Evolutionary conservation across 2,329 filamentous ascomycete genomes (phyloP), one percentile per base, ranked within the genome.

Genomic region (Fusarium albosuccineum): DNA sequence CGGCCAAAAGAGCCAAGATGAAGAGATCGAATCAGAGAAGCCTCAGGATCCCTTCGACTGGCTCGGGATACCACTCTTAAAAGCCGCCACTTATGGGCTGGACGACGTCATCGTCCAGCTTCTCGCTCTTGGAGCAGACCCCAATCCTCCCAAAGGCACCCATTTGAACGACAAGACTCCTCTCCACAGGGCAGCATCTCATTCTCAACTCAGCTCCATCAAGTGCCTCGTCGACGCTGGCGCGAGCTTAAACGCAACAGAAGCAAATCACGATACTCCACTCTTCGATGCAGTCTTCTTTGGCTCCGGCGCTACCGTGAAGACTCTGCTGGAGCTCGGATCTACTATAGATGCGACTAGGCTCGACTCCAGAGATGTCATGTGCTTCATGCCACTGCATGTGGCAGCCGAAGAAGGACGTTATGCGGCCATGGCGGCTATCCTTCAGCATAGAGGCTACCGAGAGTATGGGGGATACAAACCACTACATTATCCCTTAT

Each of bases 101-200:
- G 37, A 52, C 27, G 27, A 52, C 9, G 27, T 41, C 36, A 52
- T 52, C n/a, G 17, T 8, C 17, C 40, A 41, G 8, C 49, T 52
- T 9, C n/a, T 52, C 6, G 26, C 26, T 7, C 22, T 52, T 6
- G 49, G 49, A 33, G 49, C 49, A 13, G 11, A 52, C 13, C 36
- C 26, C 13, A 40, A 14, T 6, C 49, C 49, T 7, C 27, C 36
- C 9, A 17, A 39, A 29, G 49, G 27, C 27, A 46, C 44, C 9
- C 44, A 46, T 11, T 9, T 46, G 44, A 11, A 46, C 6, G 44
- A 46, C 2, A 30, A 46, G 13, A 46, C 44, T 5, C 44, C 44
- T 3, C 44, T 46, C 17, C 44, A 46, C 9, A 46, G 27, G 9
- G 44, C 44, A 46, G 44, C 44, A 27, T 26, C 26, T 10, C 16